phyloP scores from a whole-genome alignment of 2,329 filamentous ascomycete species.

The Trichoderma breve region DNA sequence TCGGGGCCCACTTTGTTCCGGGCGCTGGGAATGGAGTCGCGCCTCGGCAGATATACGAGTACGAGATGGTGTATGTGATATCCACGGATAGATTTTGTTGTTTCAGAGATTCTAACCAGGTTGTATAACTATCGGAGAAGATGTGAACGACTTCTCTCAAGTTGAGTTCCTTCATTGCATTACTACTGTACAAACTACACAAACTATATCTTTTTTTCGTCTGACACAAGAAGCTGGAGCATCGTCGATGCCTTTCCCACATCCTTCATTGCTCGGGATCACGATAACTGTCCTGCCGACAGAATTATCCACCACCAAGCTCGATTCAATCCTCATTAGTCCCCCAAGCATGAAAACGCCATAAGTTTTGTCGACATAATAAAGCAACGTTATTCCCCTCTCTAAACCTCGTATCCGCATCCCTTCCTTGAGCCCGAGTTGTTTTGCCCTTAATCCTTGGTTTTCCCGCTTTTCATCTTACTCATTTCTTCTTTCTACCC shows the following conservation, averaged over 20 bases:
- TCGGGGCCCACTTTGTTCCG: constrained; percentile 19
- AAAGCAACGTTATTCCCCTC: not conserved
- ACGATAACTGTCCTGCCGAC: not conserved
- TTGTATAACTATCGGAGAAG: not conserved
- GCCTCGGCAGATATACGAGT: not conserved
- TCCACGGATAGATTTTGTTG: not conserved
- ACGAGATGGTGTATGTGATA: not conserved
- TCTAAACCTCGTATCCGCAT: constrained; percentile 6
- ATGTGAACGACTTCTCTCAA: not conserved
- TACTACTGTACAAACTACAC: constrained; percentile 1
- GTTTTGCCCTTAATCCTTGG: not conserved
- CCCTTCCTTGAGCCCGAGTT: not conserved
- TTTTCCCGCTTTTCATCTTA: not conserved
- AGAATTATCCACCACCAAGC: not conserved
- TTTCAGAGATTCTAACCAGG: not conserved
- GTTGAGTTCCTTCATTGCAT: not conserved
- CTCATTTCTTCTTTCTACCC: constrained; percentile 32
- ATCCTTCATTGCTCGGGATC: not conserved
- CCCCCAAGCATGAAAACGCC: constrained; percentile 5
- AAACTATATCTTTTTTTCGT: not conserved
- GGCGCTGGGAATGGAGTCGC: not conserved
- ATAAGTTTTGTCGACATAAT: not conserved
- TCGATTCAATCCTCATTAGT: not conserved
- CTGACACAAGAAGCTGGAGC: not conserved
- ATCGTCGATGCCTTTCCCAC: not conserved